Base-by-base conservation (phyloP, 73 alveolate genomes). In the Paramecium sexaurelia region DNA sequence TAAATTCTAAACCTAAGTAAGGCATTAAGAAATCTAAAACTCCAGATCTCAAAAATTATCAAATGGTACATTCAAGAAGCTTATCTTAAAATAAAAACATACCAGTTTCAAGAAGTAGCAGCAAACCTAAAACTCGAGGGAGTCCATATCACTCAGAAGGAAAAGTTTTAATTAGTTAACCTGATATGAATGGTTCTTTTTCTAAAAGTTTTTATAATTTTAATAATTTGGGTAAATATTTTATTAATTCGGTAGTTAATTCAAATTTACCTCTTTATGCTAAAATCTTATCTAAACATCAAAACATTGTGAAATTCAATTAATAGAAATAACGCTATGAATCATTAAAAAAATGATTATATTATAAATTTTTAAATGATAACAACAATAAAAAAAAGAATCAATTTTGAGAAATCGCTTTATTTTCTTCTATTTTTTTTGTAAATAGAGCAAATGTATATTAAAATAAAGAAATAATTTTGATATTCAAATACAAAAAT, bases 81-180 rank as follows among this genome's bases (percentile, higher is more conserved):
- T 27, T 78, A 11, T 78, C 68, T 10, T 33, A 78, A 78, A 78
- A 78, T 78, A 78, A 78, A 24, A 78, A 78, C 41, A 41, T 41
- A 20, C 22, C 90, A 4, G 68, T 39, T 1, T 41, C 75, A 1
- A 37, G 90, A 78, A 41, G 75, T 78, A 78, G 90, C 41, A 78
- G 90, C 6, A 78, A 78, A 13, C 90, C 90, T 39, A 78, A 78
- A 43, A 43, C 90, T 24, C 20, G 90, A 45, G 90, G 90, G 24
- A 78, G 90, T 43, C 90, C 90, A 6, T 78, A 41, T 33, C 71
- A 78, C 17, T 41, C 43, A 7, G 90, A 78, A 17, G 90, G 75
- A 10, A 78, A 78, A 78, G 71, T 78, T 40, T 24, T 78, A 22
- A 78, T 40, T 39, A 78, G 90, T 78, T 11, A 78, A 43, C 90